Evolutionary conservation across 2,329 filamentous ascomycete genomes (phyloP).

Genomic region (Neopestalotiopsis sp.): DNA sequence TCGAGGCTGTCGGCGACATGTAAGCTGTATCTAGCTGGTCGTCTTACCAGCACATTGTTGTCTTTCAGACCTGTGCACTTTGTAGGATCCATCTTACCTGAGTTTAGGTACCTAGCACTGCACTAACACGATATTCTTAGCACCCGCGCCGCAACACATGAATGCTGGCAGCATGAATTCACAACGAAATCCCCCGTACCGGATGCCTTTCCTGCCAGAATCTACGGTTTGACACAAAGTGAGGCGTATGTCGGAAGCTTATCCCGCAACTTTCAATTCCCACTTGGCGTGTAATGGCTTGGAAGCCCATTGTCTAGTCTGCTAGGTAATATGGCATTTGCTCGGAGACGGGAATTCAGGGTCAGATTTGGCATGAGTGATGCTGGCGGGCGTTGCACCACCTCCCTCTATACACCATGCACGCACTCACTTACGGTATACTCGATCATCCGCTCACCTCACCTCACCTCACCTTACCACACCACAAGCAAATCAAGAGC

Average conservation of each 20-base stretch:
- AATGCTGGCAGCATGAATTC: neutral
- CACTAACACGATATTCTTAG: neutral
- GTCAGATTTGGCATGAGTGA: neutral
- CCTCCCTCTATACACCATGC: neutral
- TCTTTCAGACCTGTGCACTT: neutral
- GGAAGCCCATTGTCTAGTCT: neutral
- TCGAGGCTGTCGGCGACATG: too few species aligned
- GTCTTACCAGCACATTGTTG: neutral
- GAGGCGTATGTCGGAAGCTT: constrained; percentile 1
- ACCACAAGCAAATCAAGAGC: too few species aligned
- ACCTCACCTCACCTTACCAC: too few species aligned
- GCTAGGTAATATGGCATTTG: neutral
- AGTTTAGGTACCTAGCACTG: neutral
- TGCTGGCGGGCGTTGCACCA: neutral
- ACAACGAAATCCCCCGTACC: constrained; percentile 8
- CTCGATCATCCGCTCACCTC: too few species aligned
- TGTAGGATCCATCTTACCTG: neutral
- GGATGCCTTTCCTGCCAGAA: neutral
- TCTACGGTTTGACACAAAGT: neutral
- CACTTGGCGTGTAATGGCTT: neutral
- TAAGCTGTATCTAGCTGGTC: too few species aligned
- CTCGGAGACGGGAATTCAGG: neutral
- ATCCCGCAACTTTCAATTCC: neutral
- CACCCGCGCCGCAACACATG: neutral
- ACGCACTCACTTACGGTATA: neutral